A percentile compares a stretch with the other conserved stretches of the same genome.
These are phyloP conservation scores for Phytophthora chlamydospora DNA, from an alignment of 352 stramenopile species.

Conservation along the genomic window DNA sequence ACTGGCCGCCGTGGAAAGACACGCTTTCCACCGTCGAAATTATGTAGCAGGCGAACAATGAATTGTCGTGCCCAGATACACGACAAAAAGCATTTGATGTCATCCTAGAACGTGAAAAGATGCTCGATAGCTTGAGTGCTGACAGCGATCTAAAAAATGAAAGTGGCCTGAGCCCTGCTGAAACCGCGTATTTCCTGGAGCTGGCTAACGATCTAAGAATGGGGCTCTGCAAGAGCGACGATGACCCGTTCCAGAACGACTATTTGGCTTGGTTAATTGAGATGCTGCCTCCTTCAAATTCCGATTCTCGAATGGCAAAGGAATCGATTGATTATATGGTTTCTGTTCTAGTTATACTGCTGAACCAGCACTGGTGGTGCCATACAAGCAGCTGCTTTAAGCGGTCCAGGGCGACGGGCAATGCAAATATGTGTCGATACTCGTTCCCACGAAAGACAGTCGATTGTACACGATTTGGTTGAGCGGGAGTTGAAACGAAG, in stretches of 20 bases:
- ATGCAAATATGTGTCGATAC: too few relatives aligned
- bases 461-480: too few relatives aligned
- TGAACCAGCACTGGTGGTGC: background rate
- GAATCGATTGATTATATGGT: slow-evolving; percentile 1
- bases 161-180: background rate
- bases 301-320: slow-evolving; percentile 22
- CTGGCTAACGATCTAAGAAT: background rate
- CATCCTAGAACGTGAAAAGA: slow-evolving; percentile 1
- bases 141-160: slow-evolving; percentile 2
- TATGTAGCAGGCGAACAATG: background rate
- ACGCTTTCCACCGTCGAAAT: slow-evolving; percentile 1
- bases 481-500: background rate
- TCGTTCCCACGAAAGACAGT: too few relatives aligned
- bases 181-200: background rate
- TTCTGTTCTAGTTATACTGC: too few relatives aligned
- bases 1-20: background rate
- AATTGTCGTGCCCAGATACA: background rate
- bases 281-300: slow-evolving; percentile 12
- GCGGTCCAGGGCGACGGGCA: background rate
- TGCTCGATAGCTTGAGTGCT: background rate
- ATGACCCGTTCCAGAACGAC: slow-evolving; percentile 33
- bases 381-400: slow-evolving; percentile 2
- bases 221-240: slow-evolving; percentile 12
- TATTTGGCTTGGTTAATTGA: slow-evolving; percentile 7
- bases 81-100: background rate